phyloP scores from a whole-genome alignment of 2,329 filamentous ascomycete species.

The Fragosphaeria purpurea region DNA sequence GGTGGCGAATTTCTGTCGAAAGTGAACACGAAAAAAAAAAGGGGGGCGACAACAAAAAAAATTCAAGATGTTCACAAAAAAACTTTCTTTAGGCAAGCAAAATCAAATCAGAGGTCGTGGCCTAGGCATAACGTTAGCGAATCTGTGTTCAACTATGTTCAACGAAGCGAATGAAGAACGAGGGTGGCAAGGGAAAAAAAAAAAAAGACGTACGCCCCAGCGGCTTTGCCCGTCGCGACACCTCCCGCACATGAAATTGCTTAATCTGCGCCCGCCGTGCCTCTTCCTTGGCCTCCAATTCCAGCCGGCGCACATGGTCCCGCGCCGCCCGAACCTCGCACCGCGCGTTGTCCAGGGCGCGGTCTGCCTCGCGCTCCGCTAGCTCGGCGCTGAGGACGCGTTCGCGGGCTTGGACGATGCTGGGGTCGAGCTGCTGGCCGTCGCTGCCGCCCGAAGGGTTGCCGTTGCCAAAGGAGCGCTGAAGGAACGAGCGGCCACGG shows the following conservation, averaged over 20 bases:
- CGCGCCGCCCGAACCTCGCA: conserved; percentile 49
- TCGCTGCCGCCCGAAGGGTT: conserved; percentile 13
- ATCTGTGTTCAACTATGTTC: too few species aligned
- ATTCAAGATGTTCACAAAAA: too few species aligned
- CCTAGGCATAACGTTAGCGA: too few species aligned
- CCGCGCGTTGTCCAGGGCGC: conserved; percentile 48
- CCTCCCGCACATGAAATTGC: conserved; percentile 52
- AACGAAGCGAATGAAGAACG: too few species aligned
- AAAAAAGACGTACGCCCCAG: conserved; percentile 43
- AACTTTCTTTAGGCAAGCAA: too few species aligned
- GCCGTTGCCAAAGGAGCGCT: conserved; percentile 34
- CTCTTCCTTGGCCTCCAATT: conserved; percentile 56
- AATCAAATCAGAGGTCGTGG: too few species aligned
- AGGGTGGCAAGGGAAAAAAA: too few species aligned
- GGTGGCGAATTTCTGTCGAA: too few species aligned
- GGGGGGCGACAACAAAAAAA: too few species aligned
- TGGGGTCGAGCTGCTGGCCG: conserved; percentile 44
- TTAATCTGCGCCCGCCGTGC: conserved; percentile 57
- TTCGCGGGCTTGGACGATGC: conserved; percentile 51
- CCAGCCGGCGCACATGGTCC: conserved; percentile 52
- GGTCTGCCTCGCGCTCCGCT: conserved; percentile 56
- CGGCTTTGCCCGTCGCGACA: conserved; percentile 59
- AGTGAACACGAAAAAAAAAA: too few species aligned
- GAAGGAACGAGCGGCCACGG: conserved; percentile 27
- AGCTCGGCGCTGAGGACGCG: conserved; percentile 51